A percentile compares a stretch with the other conserved stretches of the same genome.
These are phyloP conservation scores for Colletotrichum siamense DNA, from an alignment of 2,329 filamentous ascomycete genomes.

Conservation along the genomic window DNA sequence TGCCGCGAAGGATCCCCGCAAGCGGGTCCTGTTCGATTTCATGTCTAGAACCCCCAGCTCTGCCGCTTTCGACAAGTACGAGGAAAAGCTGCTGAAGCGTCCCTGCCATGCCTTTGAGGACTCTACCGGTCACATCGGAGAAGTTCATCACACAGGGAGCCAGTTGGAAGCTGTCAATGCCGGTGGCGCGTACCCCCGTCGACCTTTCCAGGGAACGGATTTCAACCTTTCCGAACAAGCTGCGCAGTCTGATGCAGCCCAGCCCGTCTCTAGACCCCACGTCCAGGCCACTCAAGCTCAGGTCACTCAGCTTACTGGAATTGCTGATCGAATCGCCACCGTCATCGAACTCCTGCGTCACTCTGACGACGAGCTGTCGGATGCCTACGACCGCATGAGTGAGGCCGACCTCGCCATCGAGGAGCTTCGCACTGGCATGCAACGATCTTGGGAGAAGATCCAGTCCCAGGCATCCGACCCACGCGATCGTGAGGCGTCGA, in stretches of 20 bases:
- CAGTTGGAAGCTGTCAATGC: not conserved
- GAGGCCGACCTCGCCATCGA: not conserved
- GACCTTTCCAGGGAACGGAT: not conserved
- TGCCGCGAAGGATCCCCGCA: not conserved
- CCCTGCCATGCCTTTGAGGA: not conserved
- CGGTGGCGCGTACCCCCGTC: not conserved
- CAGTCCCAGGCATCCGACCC: not conserved
- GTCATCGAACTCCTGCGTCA: not conserved
- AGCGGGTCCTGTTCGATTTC: not conserved
- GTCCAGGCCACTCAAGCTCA: not conserved
- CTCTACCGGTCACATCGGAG: not conserved
- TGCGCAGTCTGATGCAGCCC: not conserved
- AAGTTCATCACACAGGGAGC: not conserved
- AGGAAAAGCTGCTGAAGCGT: not conserved
- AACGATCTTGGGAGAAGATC: not conserved
- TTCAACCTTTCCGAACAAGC: not conserved
- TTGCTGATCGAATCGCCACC: not conserved
- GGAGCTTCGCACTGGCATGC: not conserved
- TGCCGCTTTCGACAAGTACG: not conserved
- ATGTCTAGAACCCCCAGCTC: not conserved
- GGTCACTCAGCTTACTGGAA: not conserved
- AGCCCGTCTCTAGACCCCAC: not conserved
- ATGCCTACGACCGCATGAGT: not conserved
- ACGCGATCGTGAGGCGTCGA: not conserved
- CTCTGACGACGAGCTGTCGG: not conserved